Base-by-base conservation (phyloP, 176 grass and related monocot genomes). In the Juncus effusus region DNA sequence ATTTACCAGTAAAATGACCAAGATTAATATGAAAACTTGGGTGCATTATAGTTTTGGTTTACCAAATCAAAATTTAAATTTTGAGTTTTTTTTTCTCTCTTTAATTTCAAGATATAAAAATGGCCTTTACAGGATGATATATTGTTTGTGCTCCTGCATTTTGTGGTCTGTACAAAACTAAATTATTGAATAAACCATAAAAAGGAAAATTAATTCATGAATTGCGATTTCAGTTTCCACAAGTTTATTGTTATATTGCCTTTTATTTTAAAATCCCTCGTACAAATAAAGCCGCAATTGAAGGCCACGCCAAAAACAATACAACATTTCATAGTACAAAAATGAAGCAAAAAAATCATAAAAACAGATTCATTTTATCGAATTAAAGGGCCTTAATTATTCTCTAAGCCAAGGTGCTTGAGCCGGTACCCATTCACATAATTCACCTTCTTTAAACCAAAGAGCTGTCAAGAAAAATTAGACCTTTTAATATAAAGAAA, bases 401-500 rank as follows among this genome's bases (percentile, higher is more conserved):
- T 95, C 90, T 68, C 45, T 79, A 62, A 95, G 81, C 90, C 90
- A 95, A 14, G 75, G 80, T 82, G 83, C 70, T 64, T 87, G 83
- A 74, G 82, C 81, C 38, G 90, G 82, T 73, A 85, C 62, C 92
- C 87, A 96, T 41, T 83, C 15, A 62, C 79, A 90, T 10, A 96
- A 16, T 72, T 96, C 92, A 0, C 74, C 70, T 74, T 91, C 87
- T 81, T 83, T 85, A 69, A 96, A 96, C 87, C 93, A 96, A 10
- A 96, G 56, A 39, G 70, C 93, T 96, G 69, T 64, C 76, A 54
- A 71, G 52, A 40, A 61, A 77, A 74, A 52, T 62, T 44, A 41
- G 36, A 52, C 36, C 42, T 56, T 8, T 63, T 36, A 38, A 7
- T 40, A 56, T 50, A 40, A 1, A 56, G 13, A 4, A 49, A 53